A percentile compares a stretch with the other conserved stretches of the same genome.
Conservation (phyloP, 2,329 filamentous ascomycete species). For the Curvularia eragrostidis region DNA sequence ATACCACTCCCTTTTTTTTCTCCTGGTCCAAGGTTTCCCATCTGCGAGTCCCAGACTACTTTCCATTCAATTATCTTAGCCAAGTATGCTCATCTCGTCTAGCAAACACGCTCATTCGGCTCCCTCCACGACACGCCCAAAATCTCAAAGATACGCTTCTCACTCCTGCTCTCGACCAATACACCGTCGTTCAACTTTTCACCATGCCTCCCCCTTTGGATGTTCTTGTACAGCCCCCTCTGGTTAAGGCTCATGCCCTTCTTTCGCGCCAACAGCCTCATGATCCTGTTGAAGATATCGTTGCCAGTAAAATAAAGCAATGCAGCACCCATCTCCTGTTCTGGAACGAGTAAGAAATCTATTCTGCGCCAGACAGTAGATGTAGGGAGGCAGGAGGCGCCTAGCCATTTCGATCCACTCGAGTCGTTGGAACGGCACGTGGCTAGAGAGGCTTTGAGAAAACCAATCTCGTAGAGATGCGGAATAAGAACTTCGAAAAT, state of each 20-base stretch:
- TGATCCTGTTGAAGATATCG: constrained; percentile 90
- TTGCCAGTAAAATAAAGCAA: constrained; percentile 96
- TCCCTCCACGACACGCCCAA: constrained; percentile 84
- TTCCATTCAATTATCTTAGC: not conserved
- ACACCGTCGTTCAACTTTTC: constrained; percentile 70
- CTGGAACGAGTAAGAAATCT: constrained; percentile 83
- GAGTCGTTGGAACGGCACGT: constrained; percentile 57
- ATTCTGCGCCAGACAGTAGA: constrained; percentile 74
- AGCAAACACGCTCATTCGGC: constrained; percentile 48
- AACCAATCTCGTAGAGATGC: constrained; percentile 64
- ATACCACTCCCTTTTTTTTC: too few relatives aligned
- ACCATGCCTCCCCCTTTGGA: constrained; percentile 65
- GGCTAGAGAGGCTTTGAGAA: constrained; percentile 75
- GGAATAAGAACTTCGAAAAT: constrained; percentile 69
- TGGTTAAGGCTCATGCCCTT: constrained; percentile 89
- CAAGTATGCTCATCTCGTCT: not conserved
- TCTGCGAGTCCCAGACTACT: not conserved
- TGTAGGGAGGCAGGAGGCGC: constrained; percentile 74
- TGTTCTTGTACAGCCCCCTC: constrained; percentile 75
- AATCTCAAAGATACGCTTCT: constrained; percentile 80
- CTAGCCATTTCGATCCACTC: constrained; percentile 82
- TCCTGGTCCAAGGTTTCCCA: too few relatives aligned
- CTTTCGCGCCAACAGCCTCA: constrained; percentile 78
- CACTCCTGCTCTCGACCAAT: constrained; percentile 75
- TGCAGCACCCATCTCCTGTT: constrained; percentile 79